phyloP scores from a whole-genome alignment of 495 filamentous ascomycete species.

The Neurospora pannonica region DNA sequence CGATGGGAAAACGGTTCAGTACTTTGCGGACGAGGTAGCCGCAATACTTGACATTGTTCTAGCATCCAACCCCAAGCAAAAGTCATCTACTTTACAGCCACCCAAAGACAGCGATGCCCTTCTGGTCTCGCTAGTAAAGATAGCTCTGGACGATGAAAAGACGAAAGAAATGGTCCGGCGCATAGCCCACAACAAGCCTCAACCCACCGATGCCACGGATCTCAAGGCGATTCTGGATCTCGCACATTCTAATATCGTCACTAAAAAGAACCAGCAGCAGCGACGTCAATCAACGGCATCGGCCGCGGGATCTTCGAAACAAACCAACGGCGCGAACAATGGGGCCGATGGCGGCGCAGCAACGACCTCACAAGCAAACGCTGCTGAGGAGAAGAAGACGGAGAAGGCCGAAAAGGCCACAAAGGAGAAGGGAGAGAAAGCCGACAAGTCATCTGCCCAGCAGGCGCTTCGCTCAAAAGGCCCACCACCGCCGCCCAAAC shows the following conservation, averaged over 20 bases:
- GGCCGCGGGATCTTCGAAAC: slow-evolving; percentile 11
- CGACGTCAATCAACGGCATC: slow-evolving; percentile 10
- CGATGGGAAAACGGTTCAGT: slow-evolving; percentile 35
- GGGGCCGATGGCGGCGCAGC: slow-evolving; percentile 13
- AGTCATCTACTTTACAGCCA: slow-evolving; percentile 27
- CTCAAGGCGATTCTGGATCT: slow-evolving; percentile 32
- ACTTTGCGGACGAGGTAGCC: slow-evolving; percentile 40
- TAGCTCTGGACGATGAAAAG: slow-evolving; percentile 28
- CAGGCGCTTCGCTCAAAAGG: slow-evolving; percentile 43
- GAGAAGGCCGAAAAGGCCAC: not conserved
- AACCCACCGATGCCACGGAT: slow-evolving; percentile 34
- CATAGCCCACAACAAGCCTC: slow-evolving; percentile 30
- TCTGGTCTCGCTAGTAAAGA: slow-evolving; percentile 34
- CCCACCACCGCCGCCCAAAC: slow-evolving; percentile 37
- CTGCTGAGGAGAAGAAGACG: not conserved
- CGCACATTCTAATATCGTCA: slow-evolving; percentile 19
- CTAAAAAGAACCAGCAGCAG: slow-evolving; percentile 18
- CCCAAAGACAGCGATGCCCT: slow-evolving; percentile 34
- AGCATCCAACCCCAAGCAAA: slow-evolving; percentile 36
- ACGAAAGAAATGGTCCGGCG: slow-evolving; percentile 31
- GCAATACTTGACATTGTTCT: slow-evolving; percentile 38
- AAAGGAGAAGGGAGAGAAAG: not conserved
- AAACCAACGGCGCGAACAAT: slow-evolving; percentile 15
- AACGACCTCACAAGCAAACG: slow-evolving; percentile 16
- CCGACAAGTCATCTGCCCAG: slow-evolving; percentile 13